Evolutionary conservation across 2,329 filamentous ascomycete species (phyloP).

Genomic region (Colletotrichum sp.): DNA sequence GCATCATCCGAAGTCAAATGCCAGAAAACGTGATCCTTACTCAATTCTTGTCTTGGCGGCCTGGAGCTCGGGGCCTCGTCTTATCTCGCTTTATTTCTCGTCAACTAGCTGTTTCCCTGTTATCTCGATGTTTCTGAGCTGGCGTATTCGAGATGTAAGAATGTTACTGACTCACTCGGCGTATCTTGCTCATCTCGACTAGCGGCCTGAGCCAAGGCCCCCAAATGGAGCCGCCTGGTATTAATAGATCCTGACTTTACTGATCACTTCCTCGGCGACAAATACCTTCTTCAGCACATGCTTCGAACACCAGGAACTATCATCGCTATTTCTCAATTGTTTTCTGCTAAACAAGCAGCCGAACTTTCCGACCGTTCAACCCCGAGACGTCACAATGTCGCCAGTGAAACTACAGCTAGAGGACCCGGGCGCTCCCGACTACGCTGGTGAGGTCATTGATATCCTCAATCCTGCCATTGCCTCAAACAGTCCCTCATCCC

Average conservation of each 20-base stretch:
- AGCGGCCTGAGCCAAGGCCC: background rate
- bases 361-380: background rate
- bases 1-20: background rate
- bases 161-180: background rate
- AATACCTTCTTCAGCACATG: background rate
- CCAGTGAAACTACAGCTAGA: background rate
- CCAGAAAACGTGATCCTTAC: background rate
- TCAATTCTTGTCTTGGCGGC: background rate
- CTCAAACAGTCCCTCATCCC: background rate
- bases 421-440: background rate
- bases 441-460: background rate
- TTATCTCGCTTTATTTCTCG: background rate
- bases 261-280: background rate
- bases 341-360: background rate
- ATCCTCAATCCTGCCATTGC: background rate
- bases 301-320: background rate
- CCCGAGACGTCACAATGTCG: background rate
- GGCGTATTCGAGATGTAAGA: background rate
- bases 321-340: background rate
- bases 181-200: background rate
- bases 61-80: background rate
- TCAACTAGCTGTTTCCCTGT: fast-evolving
- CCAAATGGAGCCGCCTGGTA: background rate
- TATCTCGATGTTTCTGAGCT: background rate
- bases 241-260: background rate